Base-by-base conservation (phyloP, 345 rosid species). In the Physaria fendleri region DNA sequence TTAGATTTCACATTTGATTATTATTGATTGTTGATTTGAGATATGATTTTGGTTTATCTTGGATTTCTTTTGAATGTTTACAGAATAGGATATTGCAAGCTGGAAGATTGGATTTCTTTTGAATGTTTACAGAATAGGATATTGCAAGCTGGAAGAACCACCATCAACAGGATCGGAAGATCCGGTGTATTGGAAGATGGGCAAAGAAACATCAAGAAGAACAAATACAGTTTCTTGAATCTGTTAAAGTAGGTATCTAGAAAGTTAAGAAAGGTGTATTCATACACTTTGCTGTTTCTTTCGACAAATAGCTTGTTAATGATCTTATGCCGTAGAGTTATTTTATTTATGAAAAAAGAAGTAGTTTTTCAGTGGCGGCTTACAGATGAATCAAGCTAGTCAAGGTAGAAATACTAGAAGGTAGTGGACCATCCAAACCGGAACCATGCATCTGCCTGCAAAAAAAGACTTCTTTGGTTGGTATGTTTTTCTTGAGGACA, bases 381-480 rank as follows among this genome's bases (percentile, higher is more conserved):
- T 91, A 91, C 98, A 91, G 71, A 74, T 87, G 96, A 49, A 55
- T 76, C 62, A 91, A 72, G 59, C 68, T 77, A 29, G 81, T 84
- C 62, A 85, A 68, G 29, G 75, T 65, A 23, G 92, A 78, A 39
- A 87, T 78, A 77, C 63, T 81, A 5, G 88, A 77, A 71, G 98
- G 95, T 57, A 87, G 77, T 0, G 95, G 96, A 25, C 95, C 96
- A 67, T 81, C 82, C 23, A 91, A 81, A 69, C 77, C 77, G 68
- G 78, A 72, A 69, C 98, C 98, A 42, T 75, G 82, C 35, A 87
- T 77, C 41, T 87, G 86, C 79, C 98, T 91, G 83, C 52, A 76
- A 37, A 18, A 45, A 5, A 32, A 11, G 4, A 29, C 12, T 28
- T 49, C 9, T 40, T 63, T 56, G 23, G 32, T 29, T 32, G 14